Evolutionary conservation across 1,139 yeast genomes (phyloP), one percentile per base, ranked within the genome.

Genomic region (Yamadazyma sp.): DNA sequence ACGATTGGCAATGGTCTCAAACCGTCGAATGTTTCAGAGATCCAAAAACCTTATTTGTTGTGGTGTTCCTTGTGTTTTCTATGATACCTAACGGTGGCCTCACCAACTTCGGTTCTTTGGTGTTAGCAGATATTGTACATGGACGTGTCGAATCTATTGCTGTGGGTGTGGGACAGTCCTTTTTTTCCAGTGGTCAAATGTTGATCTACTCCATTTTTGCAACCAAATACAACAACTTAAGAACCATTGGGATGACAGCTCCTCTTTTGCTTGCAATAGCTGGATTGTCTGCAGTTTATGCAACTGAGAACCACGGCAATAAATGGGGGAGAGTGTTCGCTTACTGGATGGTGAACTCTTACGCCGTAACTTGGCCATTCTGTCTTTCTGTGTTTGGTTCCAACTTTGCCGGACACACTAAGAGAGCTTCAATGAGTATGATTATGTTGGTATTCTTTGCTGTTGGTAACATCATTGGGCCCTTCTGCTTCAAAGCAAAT

Each of bases 41-140:
- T 45, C 75, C 75, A 2, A 55, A 73, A 24, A 57, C 77, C 2
- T 75, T 75, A 74, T 51, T 71, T 15, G 62, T 73, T 44, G 57
- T 55, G 31, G 49, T 55, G 3, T 69, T 62, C 41, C 59, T 62
- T 43, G 54, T 75, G 20, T 55, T 69, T 22, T 65, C 64, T 46
- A 71, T 65, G 56, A 54, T 73, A 45, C 75, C 77, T 3, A 74
- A 74, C 45, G 73, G 72, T 49, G 47, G 47, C 12, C 39, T 44
- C 15, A 56, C 73, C 38, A 61, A 73, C 11, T 73, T 70, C 36
- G 47, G 42, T 32, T 36, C 42, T 30, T 35, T 41, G n/a, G 45
- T 43, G 11, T 28, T 43, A 12, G 34, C 36, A 17, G 39, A 23
- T 15, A 41, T 43, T 30, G 46, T 41, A 18, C 43, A 39, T 33